phyloP scores from a whole-genome alignment of 768 basidiomycete species.

The Gymnopilus junonius region DNA sequence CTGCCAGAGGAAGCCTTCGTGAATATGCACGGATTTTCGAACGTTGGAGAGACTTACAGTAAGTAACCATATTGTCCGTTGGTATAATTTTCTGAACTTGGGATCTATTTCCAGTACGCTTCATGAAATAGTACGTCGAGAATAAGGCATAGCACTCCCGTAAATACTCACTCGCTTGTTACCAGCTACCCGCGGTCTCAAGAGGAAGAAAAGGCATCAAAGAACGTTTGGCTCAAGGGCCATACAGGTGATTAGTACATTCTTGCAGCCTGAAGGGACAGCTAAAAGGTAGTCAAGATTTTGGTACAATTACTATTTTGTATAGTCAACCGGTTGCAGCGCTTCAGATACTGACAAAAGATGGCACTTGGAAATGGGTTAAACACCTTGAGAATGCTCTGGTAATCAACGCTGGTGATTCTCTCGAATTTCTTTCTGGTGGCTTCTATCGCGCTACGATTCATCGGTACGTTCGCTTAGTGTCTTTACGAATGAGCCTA shows the following conservation, averaged over 20 bases:
- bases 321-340: conserved; percentile 66
- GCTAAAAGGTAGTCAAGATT: conserved; percentile 36
- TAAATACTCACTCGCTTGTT: neutral
- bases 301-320: conserved; percentile 59
- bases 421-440: conserved; percentile 62
- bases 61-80: conserved; percentile 8
- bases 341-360: conserved; percentile 56
- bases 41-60: conserved; percentile 48
- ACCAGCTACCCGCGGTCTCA: conserved; percentile 51
- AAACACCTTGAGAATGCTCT: conserved; percentile 62
- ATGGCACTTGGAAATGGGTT: conserved; percentile 62
- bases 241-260: conserved; percentile 47
- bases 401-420: conserved; percentile 65
- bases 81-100: neutral
- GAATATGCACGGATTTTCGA: conserved; percentile 49
- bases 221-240: conserved; percentile 64
- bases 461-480: conserved; percentile 37
- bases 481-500: neutral
- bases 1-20: conserved; percentile 57
- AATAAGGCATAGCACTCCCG: too few species aligned
- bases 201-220: conserved; percentile 53
- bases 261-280: neutral
- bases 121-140: conserved; percentile 65
- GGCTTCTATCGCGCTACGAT: conserved; percentile 64
- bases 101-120: conserved; percentile 48